phyloP scores from a whole-genome alignment of 2,329 filamentous ascomycete genomes.

The Aspergillus novofumigatus region DNA sequence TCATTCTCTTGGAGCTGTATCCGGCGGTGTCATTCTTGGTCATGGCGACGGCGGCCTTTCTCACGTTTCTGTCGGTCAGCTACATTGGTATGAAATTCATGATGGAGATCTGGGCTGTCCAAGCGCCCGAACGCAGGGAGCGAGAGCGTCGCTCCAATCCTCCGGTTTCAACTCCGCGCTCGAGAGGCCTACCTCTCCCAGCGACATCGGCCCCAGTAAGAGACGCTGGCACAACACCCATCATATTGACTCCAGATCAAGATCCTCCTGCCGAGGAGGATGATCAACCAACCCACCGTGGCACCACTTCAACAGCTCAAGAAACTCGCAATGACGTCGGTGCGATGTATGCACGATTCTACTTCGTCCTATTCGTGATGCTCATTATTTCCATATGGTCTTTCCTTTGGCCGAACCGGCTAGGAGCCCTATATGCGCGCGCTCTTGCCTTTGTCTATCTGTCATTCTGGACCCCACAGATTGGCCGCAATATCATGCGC shows the following conservation, averaged over 20 bases:
- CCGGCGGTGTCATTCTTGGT: slow-evolving; percentile 53
- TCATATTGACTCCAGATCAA: slow-evolving; percentile 59
- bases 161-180: slow-evolving; percentile 26
- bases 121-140: slow-evolving; percentile 44
- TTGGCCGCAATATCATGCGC: slow-evolving; percentile 80
- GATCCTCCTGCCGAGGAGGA: slow-evolving; percentile 43
- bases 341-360: slow-evolving; percentile 59
- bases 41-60: slow-evolving; percentile 53
- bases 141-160: slow-evolving; percentile 24
- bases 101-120: slow-evolving; percentile 64
- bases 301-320: slow-evolving; percentile 30
- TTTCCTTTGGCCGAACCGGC: slow-evolving; percentile 51
- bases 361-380: slow-evolving; percentile 54
- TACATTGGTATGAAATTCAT: slow-evolving; percentile 63
- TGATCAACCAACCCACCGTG: slow-evolving; percentile 26
- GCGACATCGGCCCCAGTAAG: slow-evolving; percentile 44
- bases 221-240: slow-evolving; percentile 50
- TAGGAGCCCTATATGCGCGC: slow-evolving; percentile 56
- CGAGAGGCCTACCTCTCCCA: slow-evolving; percentile 46
- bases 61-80: slow-evolving; percentile 57
- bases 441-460: slow-evolving; percentile 69
- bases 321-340: slow-evolving; percentile 48
- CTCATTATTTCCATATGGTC: slow-evolving; percentile 59
- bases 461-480: slow-evolving; percentile 90
- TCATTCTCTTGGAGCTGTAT: slow-evolving; percentile 54